Evolutionary conservation across 2,329 filamentous ascomycete species (phyloP), one percentile per base, ranked within the genome.

Genomic region (Lecanicillium sp.): DNA sequence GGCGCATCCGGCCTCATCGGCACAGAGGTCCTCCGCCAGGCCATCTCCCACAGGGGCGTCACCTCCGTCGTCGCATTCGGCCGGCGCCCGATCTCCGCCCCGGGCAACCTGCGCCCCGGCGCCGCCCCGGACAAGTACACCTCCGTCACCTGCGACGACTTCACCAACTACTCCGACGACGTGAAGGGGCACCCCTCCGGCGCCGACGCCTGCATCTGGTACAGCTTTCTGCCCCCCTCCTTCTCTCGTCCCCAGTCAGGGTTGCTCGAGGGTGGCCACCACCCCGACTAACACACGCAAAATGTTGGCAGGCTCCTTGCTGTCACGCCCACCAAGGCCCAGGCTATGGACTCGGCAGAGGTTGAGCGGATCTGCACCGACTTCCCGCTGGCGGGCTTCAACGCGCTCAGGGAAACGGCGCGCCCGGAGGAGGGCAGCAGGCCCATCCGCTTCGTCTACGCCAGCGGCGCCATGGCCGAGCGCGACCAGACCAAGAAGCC

Each of bases 371-470:
- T 75, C 1, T 76, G 69, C 50, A 62, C 66, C 2, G 67, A 65
- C 11, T 64, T 59, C 15, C 54, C 62, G 1, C 33, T 62, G 3
- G 49, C 53, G 1, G 62, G 58, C 0, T 51, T 73, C 19, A 55
- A 69, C n/a, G 61, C 63, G 0, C 63, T 74, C 2, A 55, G 58
- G 6, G 54, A 62, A 7, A 53, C 62, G 12, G 56, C 55, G 10
- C 54, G 57, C 0, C 44, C 45, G 14, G 45, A 51, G 0, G 45
- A 51, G 0, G 44, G 53, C 2, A 41, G 51, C 12, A 62, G 58
- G 36, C 69, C 72, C 0, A 61, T 76, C 27, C 67, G 67, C 1
- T 77, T 76, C 50, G 42, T 76, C 2, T 77, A 76, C 55, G 64
- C 73, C 51, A 79, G 74, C 52, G 77, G 74, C 2, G 54, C 60